Percentiles rank a stretch among this genome's conserved stretches.
These are phyloP conservation scores for Tetrapisispora namnaoensis DNA, from an alignment of 805 yeast genomes.

Conservation along the genomic window DNA sequence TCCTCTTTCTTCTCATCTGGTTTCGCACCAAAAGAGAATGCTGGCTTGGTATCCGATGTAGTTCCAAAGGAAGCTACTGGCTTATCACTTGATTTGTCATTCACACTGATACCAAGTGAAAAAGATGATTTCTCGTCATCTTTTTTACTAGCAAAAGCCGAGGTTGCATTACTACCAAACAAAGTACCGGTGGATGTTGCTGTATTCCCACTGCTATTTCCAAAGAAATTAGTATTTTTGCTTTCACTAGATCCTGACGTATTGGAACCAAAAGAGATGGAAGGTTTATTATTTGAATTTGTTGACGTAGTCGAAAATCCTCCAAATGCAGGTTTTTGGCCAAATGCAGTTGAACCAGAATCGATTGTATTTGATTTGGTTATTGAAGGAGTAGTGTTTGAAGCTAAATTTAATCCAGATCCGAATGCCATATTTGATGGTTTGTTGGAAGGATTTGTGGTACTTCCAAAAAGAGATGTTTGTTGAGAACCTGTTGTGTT, in stretches of 20 bases:
- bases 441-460: background rate
- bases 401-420: background rate
- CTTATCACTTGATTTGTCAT: background rate
- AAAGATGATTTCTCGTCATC: constrained; percentile 3
- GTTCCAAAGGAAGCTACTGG: constrained; percentile 6
- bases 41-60: constrained; percentile 3
- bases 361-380: background rate
- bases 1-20: background rate
- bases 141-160: background rate
- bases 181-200: background rate
- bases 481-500: background rate
- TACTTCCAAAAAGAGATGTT: background rate
- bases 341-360: background rate
- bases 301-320: background rate
- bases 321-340: background rate
- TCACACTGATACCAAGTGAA: constrained; percentile 6
- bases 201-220: background rate
- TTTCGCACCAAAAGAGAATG: background rate
- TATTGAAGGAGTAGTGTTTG: background rate
- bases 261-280: constrained; percentile 12
- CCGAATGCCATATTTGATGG: background rate
- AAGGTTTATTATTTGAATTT: constrained; percentile 6
- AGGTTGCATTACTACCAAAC: background rate
- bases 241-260: background rate
- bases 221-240: constrained; percentile 4